Conservation (phyloP, 306 rosid species). For the Vicia faba region DNA sequence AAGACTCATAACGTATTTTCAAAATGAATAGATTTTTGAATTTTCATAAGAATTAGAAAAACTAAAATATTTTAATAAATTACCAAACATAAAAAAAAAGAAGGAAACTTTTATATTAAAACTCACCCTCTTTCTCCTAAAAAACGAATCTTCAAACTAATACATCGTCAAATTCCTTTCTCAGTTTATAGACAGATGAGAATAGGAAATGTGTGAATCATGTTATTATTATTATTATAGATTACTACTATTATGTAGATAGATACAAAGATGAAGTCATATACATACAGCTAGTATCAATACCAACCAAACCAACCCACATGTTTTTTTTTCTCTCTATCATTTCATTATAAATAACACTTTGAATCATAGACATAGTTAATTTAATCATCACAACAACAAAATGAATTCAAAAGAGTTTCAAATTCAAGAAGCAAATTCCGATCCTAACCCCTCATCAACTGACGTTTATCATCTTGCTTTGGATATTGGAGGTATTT, state of each 20-base stretch:
- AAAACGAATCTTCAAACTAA: too few species aligned
- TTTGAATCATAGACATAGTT: neutral
- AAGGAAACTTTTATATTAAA: too few species aligned
- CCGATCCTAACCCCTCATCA: conserved; percentile 42
- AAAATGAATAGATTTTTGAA: too few species aligned
- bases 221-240: neutral
- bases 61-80: too few species aligned
- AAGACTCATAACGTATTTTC: too few species aligned
- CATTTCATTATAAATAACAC: conserved; percentile 6
- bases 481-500: conserved; percentile 84
- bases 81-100: too few species aligned
- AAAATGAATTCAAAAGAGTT: conserved; percentile 50
- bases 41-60: too few species aligned
- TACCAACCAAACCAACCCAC: neutral
- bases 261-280: neutral
- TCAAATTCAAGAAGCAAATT: conserved; percentile 34
- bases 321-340: neutral
- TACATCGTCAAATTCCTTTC: too few species aligned
- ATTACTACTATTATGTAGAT: neutral
- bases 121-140: too few species aligned
- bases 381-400: neutral
- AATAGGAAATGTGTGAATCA: conserved; percentile 1
- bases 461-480: conserved; percentile 68
- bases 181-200: neutral
- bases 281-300: neutral